phyloP scores from a whole-genome alignment of 2,329 filamentous ascomycete species.

The Pseudogymnoascus sp. region DNA sequence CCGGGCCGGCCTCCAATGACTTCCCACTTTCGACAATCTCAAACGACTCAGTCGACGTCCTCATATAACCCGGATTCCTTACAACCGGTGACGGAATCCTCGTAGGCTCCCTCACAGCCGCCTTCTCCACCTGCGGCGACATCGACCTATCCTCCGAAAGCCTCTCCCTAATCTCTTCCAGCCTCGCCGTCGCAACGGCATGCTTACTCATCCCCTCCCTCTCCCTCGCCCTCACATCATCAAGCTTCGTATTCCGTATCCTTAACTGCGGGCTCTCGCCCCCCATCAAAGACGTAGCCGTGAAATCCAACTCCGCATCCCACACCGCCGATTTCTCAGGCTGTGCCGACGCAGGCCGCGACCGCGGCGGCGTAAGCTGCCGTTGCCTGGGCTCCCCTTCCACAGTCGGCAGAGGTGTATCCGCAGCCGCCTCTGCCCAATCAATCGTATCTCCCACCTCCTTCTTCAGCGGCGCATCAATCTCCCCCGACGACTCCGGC shows the following conservation, averaged over 20 bases:
- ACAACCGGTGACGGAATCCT: neutral
- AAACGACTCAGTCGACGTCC: neutral
- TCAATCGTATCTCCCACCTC: neutral
- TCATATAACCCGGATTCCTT: neutral
- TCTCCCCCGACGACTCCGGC: constrained; percentile 15
- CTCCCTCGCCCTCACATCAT: constrained; percentile 21
- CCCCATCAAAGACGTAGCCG: constrained; percentile 19
- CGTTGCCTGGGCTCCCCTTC: constrained; percentile 12
- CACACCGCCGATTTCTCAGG: constrained; percentile 16
- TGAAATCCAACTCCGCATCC: constrained; percentile 24
- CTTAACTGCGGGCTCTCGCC: constrained; percentile 21
- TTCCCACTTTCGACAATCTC: neutral
- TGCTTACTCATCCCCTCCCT: constrained; percentile 15
- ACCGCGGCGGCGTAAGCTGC: constrained; percentile 17
- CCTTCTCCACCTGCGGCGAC: constrained; percentile 11
- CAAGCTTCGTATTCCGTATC: constrained; percentile 17
- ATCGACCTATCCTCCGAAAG: constrained; percentile 20
- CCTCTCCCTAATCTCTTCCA: constrained; percentile 20
- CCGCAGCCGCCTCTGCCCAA: constrained; percentile 1
- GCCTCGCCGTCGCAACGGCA: constrained; percentile 16
- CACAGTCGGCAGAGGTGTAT: constrained; percentile 16
- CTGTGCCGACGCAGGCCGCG: constrained; percentile 18
- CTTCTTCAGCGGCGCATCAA: constrained; percentile 9
- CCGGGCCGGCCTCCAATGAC: neutral
- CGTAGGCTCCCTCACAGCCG: neutral